Evolutionary conservation across 768 basidiomycete species (phyloP).

Genomic region (Termitomyces bulborhizus): DNA sequence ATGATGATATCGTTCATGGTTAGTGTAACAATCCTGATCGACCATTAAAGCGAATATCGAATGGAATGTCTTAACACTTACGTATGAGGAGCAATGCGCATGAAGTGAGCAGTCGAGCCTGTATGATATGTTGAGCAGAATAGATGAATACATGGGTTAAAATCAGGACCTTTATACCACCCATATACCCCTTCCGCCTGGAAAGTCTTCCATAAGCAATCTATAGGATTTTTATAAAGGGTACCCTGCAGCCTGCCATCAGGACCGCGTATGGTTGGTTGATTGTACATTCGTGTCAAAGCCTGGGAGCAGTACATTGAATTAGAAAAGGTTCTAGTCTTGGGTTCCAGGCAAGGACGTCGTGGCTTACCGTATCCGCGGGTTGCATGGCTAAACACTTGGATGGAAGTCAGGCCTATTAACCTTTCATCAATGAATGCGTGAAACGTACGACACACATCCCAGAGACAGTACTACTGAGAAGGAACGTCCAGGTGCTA

Average conservation of each 20-base stretch:
- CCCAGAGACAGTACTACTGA: conserved; percentile 86
- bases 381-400: conserved; percentile 94
- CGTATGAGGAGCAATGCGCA: conserved; percentile 92
- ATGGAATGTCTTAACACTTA: conserved; percentile 26
- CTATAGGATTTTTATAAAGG: conserved; percentile 87
- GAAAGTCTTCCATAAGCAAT: conserved; percentile 95
- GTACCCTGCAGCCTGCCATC: conserved; percentile 69
- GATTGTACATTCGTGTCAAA: conserved; percentile 94
- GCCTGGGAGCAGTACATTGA: conserved; percentile 36
- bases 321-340: background rate
- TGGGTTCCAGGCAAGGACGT: background rate
- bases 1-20: conserved; percentile 82
- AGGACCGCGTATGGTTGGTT: conserved; percentile 69
- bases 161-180: conserved; percentile 83
- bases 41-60: background rate
- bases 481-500: conserved; percentile 82
- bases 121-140: background rate
- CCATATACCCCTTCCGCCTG: conserved; percentile 84
- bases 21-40: conserved; percentile 74
- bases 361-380: conserved; percentile 62
- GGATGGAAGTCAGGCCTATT: background rate
- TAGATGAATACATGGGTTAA: background rate
- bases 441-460: conserved; percentile 72
- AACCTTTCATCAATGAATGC: background rate
- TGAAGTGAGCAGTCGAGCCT: conserved; percentile 92